Conservation (phyloP, 2,329 filamentous ascomycete genomes). For the Botrytis fabae region DNA sequence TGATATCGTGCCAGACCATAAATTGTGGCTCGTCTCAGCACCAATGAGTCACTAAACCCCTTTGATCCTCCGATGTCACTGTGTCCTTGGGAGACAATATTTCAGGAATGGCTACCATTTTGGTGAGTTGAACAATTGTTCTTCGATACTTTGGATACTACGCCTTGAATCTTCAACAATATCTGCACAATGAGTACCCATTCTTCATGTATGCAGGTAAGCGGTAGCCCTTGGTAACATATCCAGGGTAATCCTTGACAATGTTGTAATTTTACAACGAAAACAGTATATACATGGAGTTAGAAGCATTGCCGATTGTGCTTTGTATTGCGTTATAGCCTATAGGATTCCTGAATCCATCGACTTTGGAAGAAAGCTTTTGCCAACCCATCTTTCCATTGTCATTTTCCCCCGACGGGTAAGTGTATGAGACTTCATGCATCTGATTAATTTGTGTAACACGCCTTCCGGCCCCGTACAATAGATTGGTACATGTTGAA, state of each 20-base stretch:
- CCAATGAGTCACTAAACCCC: background rate
- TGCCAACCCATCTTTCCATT: background rate
- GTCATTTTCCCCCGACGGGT: background rate
- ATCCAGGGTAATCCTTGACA: background rate
- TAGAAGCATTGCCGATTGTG: background rate
- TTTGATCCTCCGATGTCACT: background rate
- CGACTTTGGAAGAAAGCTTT: background rate
- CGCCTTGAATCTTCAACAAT: background rate
- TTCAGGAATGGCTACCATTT: background rate
- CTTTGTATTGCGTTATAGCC: background rate
- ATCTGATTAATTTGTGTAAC: background rate
- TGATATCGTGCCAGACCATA: background rate
- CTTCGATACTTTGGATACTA: background rate
- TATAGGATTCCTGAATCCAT: background rate
- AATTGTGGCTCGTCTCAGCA: background rate
- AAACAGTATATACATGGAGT: background rate
- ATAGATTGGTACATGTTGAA: background rate
- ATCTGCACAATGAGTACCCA: background rate
- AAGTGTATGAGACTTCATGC: conserved; percentile 5
- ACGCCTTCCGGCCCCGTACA: background rate
- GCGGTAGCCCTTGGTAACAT: background rate
- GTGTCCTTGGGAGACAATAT: background rate
- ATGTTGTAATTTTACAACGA: background rate
- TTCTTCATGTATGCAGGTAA: background rate
- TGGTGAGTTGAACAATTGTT: background rate